Evolutionary conservation across 805 yeast species (phyloP).

Genomic region (Naumovozyma castellii): DNA sequence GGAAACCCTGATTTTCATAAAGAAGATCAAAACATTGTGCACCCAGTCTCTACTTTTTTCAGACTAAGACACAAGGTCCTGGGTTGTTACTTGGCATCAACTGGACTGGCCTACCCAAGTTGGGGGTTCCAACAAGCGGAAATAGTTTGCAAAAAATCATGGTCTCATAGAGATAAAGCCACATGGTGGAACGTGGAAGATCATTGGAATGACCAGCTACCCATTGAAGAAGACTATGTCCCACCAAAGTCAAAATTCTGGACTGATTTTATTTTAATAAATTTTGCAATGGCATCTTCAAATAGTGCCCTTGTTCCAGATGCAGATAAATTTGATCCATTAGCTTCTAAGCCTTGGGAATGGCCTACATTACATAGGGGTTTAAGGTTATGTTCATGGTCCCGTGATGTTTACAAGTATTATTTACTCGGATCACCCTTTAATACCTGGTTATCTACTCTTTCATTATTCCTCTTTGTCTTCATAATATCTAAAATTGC

Average conservation of each 20-base stretch:
- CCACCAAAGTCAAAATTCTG: conserved; percentile 68
- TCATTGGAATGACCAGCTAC: conserved; percentile 51
- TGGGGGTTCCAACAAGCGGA: conserved; percentile 99
- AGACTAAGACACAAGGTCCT: conserved; percentile 58
- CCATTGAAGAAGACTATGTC: conserved; percentile 37
- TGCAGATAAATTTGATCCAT: conserved; percentile 58
- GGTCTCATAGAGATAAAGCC: conserved; percentile 61
- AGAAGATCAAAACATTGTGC: conserved; percentile 48
- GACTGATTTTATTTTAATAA: conserved; percentile 65
- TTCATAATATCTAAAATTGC: conserved; percentile 33
- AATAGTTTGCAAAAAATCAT: conserved; percentile 70
- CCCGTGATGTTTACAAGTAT: conserved; percentile 47
- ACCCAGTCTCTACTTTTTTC: conserved; percentile 77
- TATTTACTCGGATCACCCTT: conserved; percentile 70
- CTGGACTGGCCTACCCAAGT: conserved; percentile 73
- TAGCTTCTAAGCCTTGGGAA: conserved; percentile 74
- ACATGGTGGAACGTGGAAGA: conserved; percentile 85
- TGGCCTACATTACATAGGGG: conserved; percentile 80
- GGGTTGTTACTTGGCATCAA: conserved; percentile 78
- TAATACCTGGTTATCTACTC: conserved; percentile 65
- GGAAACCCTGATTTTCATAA: conserved; percentile 18
- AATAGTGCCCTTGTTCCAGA: conserved; percentile 78
- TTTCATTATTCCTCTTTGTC: conserved; percentile 45
- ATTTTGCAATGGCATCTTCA: conserved; percentile 82
- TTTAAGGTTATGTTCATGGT: conserved; percentile 69